A percentile compares a stretch with the other conserved stretches of the same genome.
phyloP scores from a whole-genome alignment of 768 basidiomycete species.

The Tulasnella sp. region DNA sequence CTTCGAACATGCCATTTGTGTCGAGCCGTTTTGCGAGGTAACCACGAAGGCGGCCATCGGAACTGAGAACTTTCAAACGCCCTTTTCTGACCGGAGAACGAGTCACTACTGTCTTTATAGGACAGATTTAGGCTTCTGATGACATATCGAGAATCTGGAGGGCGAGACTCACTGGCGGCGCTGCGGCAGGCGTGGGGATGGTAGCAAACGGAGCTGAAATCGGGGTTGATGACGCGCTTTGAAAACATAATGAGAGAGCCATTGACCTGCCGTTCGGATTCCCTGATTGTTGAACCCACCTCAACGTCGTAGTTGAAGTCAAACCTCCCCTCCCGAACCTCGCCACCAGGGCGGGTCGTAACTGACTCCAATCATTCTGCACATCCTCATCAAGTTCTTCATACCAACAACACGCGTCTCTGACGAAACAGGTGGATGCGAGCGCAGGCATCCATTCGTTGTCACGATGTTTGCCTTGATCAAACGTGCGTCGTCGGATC shows the following conservation, averaged over 20 bases:
- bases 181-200: not conserved
- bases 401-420: not conserved
- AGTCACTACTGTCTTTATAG: not conserved
- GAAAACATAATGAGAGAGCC: no score
- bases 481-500: not conserved
- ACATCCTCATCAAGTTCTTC: not conserved
- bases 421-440: not conserved
- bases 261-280: no score
- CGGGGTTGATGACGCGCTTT: not conserved
- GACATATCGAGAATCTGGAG: no score
- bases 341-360: not conserved
- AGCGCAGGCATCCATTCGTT: not conserved
- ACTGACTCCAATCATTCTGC: not conserved
- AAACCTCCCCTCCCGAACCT: not conserved
- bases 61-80: not conserved
- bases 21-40: not conserved
- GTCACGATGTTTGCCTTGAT: not conserved
- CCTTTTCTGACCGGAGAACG: not conserved
- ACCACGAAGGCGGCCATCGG: not conserved
- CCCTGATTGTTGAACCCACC: not conserved
- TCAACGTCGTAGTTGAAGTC: not conserved
- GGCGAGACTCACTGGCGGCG: not conserved
- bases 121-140: no score
- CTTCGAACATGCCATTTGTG: not conserved
- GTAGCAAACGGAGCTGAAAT: not conserved